Percentiles rank a stretch among this genome's conserved stretches.
phyloP scores from a whole-genome alignment of 2,329 filamentous ascomycete genomes.

The Cordyceps cicadae region DNA sequence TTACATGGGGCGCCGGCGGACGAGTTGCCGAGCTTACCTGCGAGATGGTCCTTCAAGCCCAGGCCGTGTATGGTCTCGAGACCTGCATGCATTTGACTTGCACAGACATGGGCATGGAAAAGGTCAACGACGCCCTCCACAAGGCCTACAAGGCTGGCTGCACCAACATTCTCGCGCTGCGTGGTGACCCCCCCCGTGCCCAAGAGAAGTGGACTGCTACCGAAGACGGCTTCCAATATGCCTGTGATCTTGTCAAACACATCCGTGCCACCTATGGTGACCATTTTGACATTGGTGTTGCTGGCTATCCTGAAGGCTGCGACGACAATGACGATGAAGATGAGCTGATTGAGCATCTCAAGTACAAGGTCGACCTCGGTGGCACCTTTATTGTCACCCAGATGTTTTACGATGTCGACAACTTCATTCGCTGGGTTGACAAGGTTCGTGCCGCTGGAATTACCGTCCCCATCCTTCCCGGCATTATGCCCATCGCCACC shows the following conservation, averaged over 20 bases:
- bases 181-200: constrained; percentile 89
- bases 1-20: constrained; percentile 96
- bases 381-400: constrained; percentile 93
- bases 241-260: constrained; percentile 79
- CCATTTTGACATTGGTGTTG: constrained; percentile 94
- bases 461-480: constrained; percentile 71
- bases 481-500: constrained; percentile 85
- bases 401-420: constrained; percentile 98
- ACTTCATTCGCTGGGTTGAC: constrained; percentile 83
- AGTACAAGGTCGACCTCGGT: constrained; percentile 93
- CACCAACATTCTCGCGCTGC: constrained; percentile 90
- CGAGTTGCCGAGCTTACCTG: constrained; percentile 84
- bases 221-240: constrained; percentile 83
- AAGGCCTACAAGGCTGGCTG: constrained; percentile 91
- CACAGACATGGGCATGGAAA: constrained; percentile 92
- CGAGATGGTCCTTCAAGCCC: constrained; percentile 95
- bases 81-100: constrained; percentile 99
- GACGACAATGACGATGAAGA: constrained; percentile 90
- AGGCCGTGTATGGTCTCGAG: constrained; percentile 90
- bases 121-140: constrained; percentile 79
- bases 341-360: constrained; percentile 78
- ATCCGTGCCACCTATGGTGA: constrained; percentile 63
- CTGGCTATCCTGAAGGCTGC: constrained; percentile 90
- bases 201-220: constrained; percentile 88
- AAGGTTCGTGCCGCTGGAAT: constrained; percentile 83